phyloP scores from a whole-genome alignment of 2,329 filamentous ascomycete genomes.

The Cladophialophora psammophila region DNA sequence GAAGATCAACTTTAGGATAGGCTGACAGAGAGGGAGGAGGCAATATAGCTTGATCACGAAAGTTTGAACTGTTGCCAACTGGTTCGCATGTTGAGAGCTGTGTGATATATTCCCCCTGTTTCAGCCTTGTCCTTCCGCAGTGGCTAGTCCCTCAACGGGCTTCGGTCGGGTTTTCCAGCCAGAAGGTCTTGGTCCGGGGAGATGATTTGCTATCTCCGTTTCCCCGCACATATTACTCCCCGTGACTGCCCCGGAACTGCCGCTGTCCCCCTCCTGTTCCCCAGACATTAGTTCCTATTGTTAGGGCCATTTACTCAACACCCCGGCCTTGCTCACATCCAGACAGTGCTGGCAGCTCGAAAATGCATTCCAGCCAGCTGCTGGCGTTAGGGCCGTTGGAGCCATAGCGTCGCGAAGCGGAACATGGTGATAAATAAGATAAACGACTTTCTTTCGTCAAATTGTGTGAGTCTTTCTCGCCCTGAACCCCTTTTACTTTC shows the following conservation, averaged over 20 bases:
- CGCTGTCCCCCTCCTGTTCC: background rate
- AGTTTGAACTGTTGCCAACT: background rate
- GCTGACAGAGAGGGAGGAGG: background rate
- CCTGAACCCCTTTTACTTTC: background rate
- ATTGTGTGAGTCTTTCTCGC: background rate
- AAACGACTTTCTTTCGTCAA: background rate
- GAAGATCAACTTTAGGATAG: conserved; percentile 21
- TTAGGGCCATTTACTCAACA: background rate
- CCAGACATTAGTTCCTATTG: conserved; percentile 5
- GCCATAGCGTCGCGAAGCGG: conserved; percentile 3
- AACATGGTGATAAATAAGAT: conserved; percentile 3
- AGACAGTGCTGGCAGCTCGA: background rate
- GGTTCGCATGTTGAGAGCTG: too few relatives aligned
- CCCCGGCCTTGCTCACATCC: background rate
- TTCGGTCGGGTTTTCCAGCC: background rate
- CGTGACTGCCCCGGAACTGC: background rate
- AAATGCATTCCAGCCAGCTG: background rate
- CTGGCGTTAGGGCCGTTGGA: background rate
- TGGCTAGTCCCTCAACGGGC: background rate
- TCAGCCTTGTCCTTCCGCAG: background rate
- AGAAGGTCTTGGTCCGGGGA: background rate
- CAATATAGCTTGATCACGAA: background rate
- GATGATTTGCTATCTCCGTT: background rate
- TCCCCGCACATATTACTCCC: background rate
- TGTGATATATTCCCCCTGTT: too few relatives aligned